Base-by-base conservation (phyloP, 2,329 filamentous ascomycete genomes). In the Cladosporium austrohemisphaericum region DNA sequence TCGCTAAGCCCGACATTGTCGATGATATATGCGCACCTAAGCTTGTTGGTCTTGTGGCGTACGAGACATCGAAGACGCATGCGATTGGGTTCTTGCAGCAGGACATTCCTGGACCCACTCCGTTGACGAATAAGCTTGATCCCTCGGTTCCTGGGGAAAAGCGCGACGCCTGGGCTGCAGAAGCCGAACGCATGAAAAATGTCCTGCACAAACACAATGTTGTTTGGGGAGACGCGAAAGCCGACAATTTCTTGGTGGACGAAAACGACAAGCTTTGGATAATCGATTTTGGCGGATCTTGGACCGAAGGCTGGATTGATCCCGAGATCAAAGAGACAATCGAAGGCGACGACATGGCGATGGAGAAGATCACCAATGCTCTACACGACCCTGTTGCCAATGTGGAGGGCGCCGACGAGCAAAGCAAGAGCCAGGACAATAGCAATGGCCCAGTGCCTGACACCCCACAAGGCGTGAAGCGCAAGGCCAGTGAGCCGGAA, bases 221-320 rank as follows among this genome's bases (percentile, higher is more conserved):
- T 18, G 53, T 68, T 2, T 71, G 67, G 67, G 68, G 68, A 11
- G 68, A 71, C 43, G 67, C 64, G 2, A 69, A 71, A 55, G 63
- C 67, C 5, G 67, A 69, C 48, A 71, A 71, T 36, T 67, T 71
- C 57, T 55, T 71, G 57, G 64, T 70, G 8, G 67, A 69, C 51
- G 40, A 53, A 37, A 35, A 65, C n/a, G 61, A 66, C 16, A 52
- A 63, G 31, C 51, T 67, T n/a, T 70, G 63, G 63, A 66, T 70
- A 20, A 68, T 70, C 36, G 66, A 69, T 48, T 68, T 69, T 50
- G 65, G 68, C 5, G 67, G 67, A 1, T 63, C 63, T 28, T 68
- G 63, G 37, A 69, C 65, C 7, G 60, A 64, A 50, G 65, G 67
- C 2, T 70, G 66, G 67, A 60, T 70, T 1, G 65, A 69, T 51